Evolutionary conservation across 2,329 filamentous ascomycete species (phyloP).

Genomic region (Diplodia sapinea): DNA sequence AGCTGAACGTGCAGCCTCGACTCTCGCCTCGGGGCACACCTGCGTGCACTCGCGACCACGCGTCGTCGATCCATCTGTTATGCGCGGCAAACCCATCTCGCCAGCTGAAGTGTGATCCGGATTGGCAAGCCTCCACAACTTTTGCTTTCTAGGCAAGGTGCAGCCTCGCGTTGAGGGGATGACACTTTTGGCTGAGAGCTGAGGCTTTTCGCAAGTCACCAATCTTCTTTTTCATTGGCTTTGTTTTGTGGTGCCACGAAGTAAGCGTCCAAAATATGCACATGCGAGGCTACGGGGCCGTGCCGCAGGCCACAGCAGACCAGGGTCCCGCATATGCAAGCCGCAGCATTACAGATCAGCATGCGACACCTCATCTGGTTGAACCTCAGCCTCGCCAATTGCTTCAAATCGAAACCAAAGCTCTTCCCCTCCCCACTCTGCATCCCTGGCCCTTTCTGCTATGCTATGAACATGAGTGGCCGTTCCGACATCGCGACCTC

Average conservation of each 20-base stretch:
- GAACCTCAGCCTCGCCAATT: not conserved
- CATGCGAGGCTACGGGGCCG: not conserved
- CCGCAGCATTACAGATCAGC: not conserved
- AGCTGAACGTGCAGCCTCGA: not conserved
- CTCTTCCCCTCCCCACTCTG: not conserved
- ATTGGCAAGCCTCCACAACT: not conserved
- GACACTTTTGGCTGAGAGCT: not conserved
- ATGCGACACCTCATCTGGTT: not conserved
- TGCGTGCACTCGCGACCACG: not conserved
- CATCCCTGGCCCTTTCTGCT: no score
- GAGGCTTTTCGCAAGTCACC: not conserved
- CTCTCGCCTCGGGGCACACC: not conserved
- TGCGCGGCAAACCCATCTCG: not conserved
- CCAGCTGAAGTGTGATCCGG: not conserved
- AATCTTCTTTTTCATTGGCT: not conserved
- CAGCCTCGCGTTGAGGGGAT: not conserved
- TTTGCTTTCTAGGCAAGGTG: not conserved
- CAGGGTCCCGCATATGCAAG: not conserved
- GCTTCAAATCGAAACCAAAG: not conserved
- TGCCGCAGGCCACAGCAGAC: not conserved
- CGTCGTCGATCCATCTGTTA: not conserved
- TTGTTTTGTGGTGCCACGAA: not conserved
- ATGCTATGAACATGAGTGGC: conserved; percentile 1
- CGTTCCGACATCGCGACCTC: not conserved
- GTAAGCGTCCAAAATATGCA: conserved; percentile 1